phyloP scores from a whole-genome alignment of 2,329 filamentous ascomycete genomes.

The Coniochaeta ligniaria region DNA sequence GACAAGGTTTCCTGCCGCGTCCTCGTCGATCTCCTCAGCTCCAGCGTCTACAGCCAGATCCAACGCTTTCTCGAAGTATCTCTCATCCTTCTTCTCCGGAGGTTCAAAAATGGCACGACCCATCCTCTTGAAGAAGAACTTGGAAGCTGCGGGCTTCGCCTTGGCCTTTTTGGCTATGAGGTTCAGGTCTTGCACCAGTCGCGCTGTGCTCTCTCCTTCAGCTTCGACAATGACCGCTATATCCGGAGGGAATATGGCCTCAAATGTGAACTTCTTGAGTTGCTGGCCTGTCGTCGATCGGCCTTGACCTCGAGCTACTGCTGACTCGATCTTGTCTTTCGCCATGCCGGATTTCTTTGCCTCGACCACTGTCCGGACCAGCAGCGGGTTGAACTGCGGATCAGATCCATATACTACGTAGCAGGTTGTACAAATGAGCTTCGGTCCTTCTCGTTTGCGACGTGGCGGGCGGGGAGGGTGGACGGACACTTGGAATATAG shows the following conservation, averaged over 20 bases:
- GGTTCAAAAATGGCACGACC: conserved; percentile 64
- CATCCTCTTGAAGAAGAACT: conserved; percentile 78
- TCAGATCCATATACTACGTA: conserved; percentile 67
- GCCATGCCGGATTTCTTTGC: conserved; percentile 84
- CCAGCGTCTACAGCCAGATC: conserved; percentile 80
- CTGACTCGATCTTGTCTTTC: conserved; percentile 75
- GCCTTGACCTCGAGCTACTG: conserved; percentile 84
- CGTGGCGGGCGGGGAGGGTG: not conserved
- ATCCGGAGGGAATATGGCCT: conserved; percentile 71
- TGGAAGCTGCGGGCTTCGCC: conserved; percentile 64
- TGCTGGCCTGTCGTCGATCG: conserved; percentile 65
- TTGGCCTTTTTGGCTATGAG: conserved; percentile 62
- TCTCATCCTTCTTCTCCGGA: conserved; percentile 22
- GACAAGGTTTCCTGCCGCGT: conserved; percentile 62
- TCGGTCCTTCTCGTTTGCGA: conserved; percentile 2
- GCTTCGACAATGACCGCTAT: conserved; percentile 78
- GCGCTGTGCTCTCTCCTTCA: conserved; percentile 74
- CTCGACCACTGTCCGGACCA: conserved; percentile 63
- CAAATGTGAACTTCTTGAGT: conserved; percentile 72
- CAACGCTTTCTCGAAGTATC: conserved; percentile 66
- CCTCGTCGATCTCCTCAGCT: conserved; percentile 63
- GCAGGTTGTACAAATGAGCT: conserved; percentile 4
- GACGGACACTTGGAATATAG: conserved; percentile 64
- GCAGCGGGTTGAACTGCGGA: conserved; percentile 64
- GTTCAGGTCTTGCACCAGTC: conserved; percentile 67